phyloP scores from a whole-genome alignment of 1,284 basidiomycete genomes.

The Tilletia indica region DNA sequence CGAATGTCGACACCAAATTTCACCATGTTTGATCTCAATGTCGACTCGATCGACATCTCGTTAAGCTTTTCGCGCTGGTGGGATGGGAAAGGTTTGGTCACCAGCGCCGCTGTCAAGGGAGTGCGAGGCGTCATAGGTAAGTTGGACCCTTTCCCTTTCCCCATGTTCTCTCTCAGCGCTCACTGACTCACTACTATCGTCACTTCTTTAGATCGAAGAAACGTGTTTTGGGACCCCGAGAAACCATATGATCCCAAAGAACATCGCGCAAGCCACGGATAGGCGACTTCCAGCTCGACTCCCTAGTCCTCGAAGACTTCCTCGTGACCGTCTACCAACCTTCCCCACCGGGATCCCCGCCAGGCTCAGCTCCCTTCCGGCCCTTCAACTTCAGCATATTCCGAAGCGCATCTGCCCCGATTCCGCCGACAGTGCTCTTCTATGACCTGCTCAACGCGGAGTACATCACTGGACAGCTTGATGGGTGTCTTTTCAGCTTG shows the following conservation, averaged over 20 bases:
- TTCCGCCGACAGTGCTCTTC: constrained; percentile 91
- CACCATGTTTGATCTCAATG: constrained; percentile 54
- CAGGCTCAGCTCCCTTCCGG: constrained; percentile 65
- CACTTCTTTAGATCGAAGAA: constrained; percentile 73
- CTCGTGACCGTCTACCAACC: constrained; percentile 94
- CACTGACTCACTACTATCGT: not conserved
- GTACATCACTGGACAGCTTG: constrained; percentile 92
- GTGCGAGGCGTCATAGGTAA: constrained; percentile 87
- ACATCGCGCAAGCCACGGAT: constrained; percentile 71
- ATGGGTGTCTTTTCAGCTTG: constrained; percentile 94
- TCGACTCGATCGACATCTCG: constrained; percentile 90
- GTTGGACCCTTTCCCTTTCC: constrained; percentile 34
- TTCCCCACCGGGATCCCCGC: constrained; percentile 52
- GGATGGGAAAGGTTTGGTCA: constrained; percentile 88
- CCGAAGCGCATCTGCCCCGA: constrained; percentile 76
- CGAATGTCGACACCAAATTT: constrained; percentile 48
- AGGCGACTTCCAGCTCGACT: constrained; percentile 90
- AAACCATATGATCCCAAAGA: constrained; percentile 73
- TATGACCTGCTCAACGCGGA: constrained; percentile 80
- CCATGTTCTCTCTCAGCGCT: no score
- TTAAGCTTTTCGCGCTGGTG: constrained; percentile 90
- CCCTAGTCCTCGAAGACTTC: constrained; percentile 84
- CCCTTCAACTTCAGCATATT: constrained; percentile 90
- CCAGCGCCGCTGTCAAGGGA: constrained; percentile 86
- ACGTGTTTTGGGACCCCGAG: constrained; percentile 80